Conservation (phyloP, 495 filamentous ascomycete species). For the Clohesyomyces aquaticus region DNA sequence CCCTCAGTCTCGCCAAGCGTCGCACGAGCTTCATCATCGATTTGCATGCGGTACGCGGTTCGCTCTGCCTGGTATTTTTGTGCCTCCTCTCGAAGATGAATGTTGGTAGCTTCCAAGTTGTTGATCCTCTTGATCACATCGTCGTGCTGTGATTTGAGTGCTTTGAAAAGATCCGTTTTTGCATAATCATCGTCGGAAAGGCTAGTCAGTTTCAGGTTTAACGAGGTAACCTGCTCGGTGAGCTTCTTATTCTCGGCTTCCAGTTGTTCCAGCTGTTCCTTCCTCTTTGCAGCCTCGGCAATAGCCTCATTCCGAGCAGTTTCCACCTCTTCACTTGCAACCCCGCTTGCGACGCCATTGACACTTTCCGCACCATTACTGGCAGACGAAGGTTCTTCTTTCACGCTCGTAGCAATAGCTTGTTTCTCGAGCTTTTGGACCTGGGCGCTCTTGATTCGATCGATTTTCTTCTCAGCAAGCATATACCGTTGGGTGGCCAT, state of each 20-base stretch:
- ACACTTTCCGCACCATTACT: slow-evolving; percentile 61
- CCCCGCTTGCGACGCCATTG: slow-evolving; percentile 51
- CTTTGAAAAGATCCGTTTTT: slow-evolving; percentile 88
- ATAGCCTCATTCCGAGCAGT: slow-evolving; percentile 72
- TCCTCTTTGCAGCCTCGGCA: slow-evolving; percentile 76
- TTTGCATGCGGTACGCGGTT: slow-evolving; percentile 73
- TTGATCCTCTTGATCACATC: slow-evolving; percentile 91
- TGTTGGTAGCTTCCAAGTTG: slow-evolving; percentile 85
- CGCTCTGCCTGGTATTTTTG: slow-evolving; percentile 83
- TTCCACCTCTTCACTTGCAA: slow-evolving; percentile 62
- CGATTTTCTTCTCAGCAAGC: slow-evolving; percentile 90
- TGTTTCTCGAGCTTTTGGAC: slow-evolving; percentile 93
- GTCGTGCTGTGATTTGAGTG: slow-evolving; percentile 84
- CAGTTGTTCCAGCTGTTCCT: slow-evolving; percentile 79
- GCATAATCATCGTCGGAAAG: slow-evolving; percentile 92
- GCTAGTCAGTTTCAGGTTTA: slow-evolving; percentile 66
- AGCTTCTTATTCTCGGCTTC: slow-evolving; percentile 79
- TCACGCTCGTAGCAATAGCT: slow-evolving; percentile 65
- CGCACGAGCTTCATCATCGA: slow-evolving; percentile 76
- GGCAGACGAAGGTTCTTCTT: slow-evolving; percentile 31
- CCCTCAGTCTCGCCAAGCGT: slow-evolving; percentile 75
- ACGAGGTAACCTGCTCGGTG: slow-evolving; percentile 74
- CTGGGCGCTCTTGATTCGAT: slow-evolving; percentile 81
- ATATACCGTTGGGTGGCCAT: slow-evolving; percentile 86
- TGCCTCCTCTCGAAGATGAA: slow-evolving; percentile 79